phyloP scores from a whole-genome alignment of 176 grass and related monocot species.

The Elymus sibiricus region DNA sequence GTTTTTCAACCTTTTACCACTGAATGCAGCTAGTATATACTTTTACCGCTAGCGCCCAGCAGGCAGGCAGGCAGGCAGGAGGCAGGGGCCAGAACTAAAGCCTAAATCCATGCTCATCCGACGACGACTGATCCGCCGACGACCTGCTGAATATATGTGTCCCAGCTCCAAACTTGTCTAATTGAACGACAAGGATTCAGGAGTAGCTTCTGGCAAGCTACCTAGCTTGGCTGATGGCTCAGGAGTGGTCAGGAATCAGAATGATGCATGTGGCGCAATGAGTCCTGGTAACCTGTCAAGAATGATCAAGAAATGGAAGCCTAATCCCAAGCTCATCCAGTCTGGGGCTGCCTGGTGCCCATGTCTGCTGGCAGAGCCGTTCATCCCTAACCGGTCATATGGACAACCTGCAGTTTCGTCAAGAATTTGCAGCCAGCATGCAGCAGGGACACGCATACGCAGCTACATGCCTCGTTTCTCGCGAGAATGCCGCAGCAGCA shows the following conservation, averaged over 20 bases:
- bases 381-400: neutral
- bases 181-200: neutral
- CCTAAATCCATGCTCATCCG: conserved; percentile 12
- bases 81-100: conserved; percentile 1
- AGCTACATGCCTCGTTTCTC: neutral
- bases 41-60: neutral
- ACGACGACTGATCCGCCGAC: neutral
- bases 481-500: conserved; percentile 20
- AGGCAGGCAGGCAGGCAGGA: neutral
- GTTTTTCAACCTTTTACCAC: conserved; percentile 8
- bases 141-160: neutral
- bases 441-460: neutral
- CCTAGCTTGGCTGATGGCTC: neutral
- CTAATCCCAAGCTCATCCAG: conserved; percentile 16
- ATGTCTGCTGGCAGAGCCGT: conserved; percentile 9
- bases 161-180: neutral
- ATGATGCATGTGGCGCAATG: conserved; percentile 9
- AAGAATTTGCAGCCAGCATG: conserved; percentile 10
- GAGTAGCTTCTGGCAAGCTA: neutral
- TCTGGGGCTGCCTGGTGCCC: neutral
- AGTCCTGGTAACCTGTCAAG: neutral
- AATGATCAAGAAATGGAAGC: neutral
- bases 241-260: conserved; percentile 21
- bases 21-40: neutral
- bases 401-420: conserved; percentile 9